Conservation (phyloP, 257 asterid genomes). For the Solanum pennellii region DNA sequence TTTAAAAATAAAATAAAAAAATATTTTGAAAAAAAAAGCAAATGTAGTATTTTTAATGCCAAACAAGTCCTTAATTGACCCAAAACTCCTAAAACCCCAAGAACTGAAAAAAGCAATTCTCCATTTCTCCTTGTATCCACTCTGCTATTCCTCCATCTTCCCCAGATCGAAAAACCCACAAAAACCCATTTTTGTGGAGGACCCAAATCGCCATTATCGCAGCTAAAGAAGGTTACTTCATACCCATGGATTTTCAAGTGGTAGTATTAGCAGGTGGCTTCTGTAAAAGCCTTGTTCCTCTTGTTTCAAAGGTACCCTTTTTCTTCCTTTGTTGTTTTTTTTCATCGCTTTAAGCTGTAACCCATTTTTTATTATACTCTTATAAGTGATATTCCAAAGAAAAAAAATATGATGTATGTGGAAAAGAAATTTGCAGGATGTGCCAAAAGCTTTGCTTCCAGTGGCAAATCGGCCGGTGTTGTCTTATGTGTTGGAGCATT, state of each 20-base stretch:
- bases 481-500: conserved; percentile 74
- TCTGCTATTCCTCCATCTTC: background rate
- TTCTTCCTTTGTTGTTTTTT: background rate
- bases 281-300: conserved; percentile 73
- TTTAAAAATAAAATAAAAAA: no score
- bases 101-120: background rate
- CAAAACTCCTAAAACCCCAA: background rate
- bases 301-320: conserved; percentile 64
- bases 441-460: conserved; percentile 83
- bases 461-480: conserved; percentile 83
- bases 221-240: background rate
- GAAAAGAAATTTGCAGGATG: conserved; percentile 39
- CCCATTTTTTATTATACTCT: background rate
- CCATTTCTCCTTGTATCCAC: background rate
- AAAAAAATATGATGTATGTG: background rate
- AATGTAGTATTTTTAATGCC: background rate
- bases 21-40: no score
- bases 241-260: conserved; percentile 74
- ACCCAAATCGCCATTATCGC: background rate
- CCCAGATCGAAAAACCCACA: background rate
- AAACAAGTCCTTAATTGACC: background rate
- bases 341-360: background rate
- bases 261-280: conserved; percentile 93
- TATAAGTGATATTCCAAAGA: background rate
- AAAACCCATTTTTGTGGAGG: background rate